Conservation (phyloP, 2,329 filamentous ascomycete genomes). For the Aspergillus sp. region DNA sequence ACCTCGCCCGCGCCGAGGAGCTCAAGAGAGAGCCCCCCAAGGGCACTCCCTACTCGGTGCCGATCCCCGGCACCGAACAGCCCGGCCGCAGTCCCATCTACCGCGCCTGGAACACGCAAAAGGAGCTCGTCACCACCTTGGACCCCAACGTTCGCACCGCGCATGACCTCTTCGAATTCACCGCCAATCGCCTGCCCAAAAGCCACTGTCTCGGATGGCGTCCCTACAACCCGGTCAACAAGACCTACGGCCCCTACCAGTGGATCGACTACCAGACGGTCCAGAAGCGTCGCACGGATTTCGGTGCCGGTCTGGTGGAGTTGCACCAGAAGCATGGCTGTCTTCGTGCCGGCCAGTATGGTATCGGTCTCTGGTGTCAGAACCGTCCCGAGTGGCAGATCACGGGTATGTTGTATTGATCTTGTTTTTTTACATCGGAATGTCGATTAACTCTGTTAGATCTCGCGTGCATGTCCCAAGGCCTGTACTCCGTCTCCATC, state of each 20-base stretch:
- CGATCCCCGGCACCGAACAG: constrained; percentile 71
- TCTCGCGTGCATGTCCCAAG: constrained; percentile 81
- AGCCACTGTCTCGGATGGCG: constrained; percentile 76
- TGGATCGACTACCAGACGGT: constrained; percentile 83
- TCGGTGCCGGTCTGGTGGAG: constrained; percentile 82
- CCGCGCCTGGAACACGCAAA: constrained; percentile 74
- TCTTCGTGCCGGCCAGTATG: constrained; percentile 61
- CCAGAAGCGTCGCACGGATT: constrained; percentile 74
- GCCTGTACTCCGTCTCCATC: constrained; percentile 84
- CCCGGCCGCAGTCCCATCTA: constrained; percentile 75
- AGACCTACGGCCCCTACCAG: constrained; percentile 72
- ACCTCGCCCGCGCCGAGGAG: constrained; percentile 45
- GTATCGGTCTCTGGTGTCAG: constrained; percentile 80
- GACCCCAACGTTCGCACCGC: constrained; percentile 70
- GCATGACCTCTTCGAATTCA: constrained; percentile 76
- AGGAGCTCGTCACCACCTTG: constrained; percentile 69
- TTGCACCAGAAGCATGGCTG: constrained; percentile 73
- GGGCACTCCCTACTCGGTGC: constrained; percentile 74
- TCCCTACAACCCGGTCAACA: constrained; percentile 71
- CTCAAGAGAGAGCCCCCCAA: constrained; percentile 65
- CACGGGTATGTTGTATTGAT: constrained; percentile 58
- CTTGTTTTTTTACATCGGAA: background rate
- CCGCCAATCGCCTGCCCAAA: constrained; percentile 62
- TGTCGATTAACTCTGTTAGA: constrained; percentile 51
- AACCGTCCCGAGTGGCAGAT: constrained; percentile 90